Evolutionary conservation across 306 rosid species (phyloP).

Genomic region (Citrullus colocynthis): DNA sequence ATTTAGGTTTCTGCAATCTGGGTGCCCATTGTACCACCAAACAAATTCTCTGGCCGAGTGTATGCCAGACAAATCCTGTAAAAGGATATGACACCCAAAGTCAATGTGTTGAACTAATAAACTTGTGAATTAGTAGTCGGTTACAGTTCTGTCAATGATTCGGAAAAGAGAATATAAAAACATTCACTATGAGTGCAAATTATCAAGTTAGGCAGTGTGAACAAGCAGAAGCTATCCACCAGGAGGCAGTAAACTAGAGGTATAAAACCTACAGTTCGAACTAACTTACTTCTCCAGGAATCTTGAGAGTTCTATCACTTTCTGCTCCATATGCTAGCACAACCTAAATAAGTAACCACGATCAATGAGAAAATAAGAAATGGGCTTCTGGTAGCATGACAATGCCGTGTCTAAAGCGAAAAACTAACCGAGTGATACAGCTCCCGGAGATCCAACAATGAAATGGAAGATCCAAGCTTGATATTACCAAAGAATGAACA

Average conservation of each 20-base stretch:
- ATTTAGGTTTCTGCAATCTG: conserved; percentile 60
- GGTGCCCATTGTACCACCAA: conserved; percentile 99
- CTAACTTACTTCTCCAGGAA: conserved; percentile 72
- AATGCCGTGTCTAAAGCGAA: conserved; percentile 10
- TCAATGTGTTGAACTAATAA: neutral
- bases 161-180: neutral
- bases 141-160: neutral
- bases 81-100: neutral
- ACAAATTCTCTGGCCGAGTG: conserved; percentile 92
- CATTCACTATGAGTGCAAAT: neutral
- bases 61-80: conserved; percentile 54
- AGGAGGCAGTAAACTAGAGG: conserved; percentile 1
- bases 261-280: neutral
- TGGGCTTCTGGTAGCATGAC: conserved; percentile 6
- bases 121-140: neutral
- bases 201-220: neutral
- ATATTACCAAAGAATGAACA: conserved; percentile 72
- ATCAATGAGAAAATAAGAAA: conserved; percentile 11
- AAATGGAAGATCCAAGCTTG: conserved; percentile 51
- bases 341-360: conserved; percentile 40
- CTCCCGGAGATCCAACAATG: conserved; percentile 55
- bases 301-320: conserved; percentile 75
- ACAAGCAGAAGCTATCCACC: conserved; percentile 13
- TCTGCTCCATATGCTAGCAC: conserved; percentile 94
- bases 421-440: conserved; percentile 68